These are phyloP conservation scores for Lichtheimia ornata DNA, from an alignment of 371 early-diverging fungal genomes.

Conservation along the genomic window DNA sequence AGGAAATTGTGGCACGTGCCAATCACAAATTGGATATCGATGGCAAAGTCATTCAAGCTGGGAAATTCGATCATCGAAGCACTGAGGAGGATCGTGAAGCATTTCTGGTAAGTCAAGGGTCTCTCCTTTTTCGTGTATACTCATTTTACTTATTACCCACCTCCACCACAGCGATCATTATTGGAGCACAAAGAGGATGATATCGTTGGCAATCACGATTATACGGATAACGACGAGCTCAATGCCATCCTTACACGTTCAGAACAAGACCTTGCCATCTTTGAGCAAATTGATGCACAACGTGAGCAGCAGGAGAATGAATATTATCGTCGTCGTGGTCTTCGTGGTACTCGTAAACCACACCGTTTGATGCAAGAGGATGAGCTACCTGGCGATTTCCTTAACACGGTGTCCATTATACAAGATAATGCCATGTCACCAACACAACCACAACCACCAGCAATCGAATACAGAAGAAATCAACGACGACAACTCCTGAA, in stretches of 20 bases:
- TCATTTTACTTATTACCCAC: neutral
- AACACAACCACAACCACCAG: slow-evolving; percentile 47
- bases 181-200: slow-evolving; percentile 72
- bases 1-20: slow-evolving; percentile 93
- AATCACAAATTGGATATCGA: slow-evolving; percentile 96
- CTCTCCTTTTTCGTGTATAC: neutral
- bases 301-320: slow-evolving; percentile 42
- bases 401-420: slow-evolving; percentile 48
- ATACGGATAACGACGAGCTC: slow-evolving; percentile 71
- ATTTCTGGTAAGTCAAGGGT: slow-evolving; percentile 53
- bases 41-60: slow-evolving; percentile 98
- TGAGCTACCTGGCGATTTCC: slow-evolving; percentile 85
- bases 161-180: slow-evolving; percentile 54
- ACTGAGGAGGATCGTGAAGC: slow-evolving; percentile 92
- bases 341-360: slow-evolving; percentile 43
- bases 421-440: slow-evolving; percentile 29
- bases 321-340: slow-evolving; percentile 19
- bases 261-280: slow-evolving; percentile 32
- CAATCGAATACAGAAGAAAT: slow-evolving; percentile 58
- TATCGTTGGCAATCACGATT: slow-evolving; percentile 52
- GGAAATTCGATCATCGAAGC: slow-evolving; percentile 97
- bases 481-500: slow-evolving; percentile 55
- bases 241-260: slow-evolving; percentile 48
- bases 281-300: slow-evolving; percentile 46
- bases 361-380: slow-evolving; percentile 80